Conservation (phyloP, 257 asterid species). For the Nemophila menziesii region DNA sequence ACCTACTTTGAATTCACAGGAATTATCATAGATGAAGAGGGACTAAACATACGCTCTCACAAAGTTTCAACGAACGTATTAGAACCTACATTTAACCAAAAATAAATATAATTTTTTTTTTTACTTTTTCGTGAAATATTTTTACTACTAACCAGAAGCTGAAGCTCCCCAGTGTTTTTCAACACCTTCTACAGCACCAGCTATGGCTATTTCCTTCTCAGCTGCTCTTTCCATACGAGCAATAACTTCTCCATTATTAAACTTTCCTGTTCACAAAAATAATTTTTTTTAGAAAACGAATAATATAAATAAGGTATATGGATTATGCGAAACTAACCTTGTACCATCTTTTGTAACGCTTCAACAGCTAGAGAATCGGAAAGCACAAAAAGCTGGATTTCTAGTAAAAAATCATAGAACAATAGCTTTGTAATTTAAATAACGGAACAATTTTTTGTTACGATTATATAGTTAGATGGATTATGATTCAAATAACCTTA, state of each 20-base stretch:
- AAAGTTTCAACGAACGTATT: too few relatives aligned
- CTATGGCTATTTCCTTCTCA: conserved; percentile 97
- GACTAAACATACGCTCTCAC: too few relatives aligned
- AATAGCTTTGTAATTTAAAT: too few relatives aligned
- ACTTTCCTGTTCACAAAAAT: conserved; percentile 51
- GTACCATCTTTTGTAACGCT: conserved; percentile 99
- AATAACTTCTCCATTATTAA: conserved; percentile 91
- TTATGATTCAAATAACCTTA: conserved; percentile 31
- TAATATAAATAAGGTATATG: too few relatives aligned
- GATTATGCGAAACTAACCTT: conserved; percentile 52
- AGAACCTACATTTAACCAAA: too few relatives aligned
- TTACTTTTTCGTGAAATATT: too few relatives aligned
- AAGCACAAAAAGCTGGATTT: conserved; percentile 89
- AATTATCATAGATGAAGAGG: too few relatives aligned
- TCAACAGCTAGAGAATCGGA: conserved; percentile 99
- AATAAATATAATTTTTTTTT: too few relatives aligned
- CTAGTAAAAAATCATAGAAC: conserved; percentile 68
- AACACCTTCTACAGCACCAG: conserved; percentile 97
- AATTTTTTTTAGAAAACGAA: too few relatives aligned
- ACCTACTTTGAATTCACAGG: too few relatives aligned
- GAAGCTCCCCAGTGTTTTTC: conserved; percentile 98
- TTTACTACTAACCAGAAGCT: conserved; percentile 51
- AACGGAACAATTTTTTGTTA: neutral
- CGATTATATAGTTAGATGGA: neutral
- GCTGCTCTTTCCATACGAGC: conserved; percentile 98